A percentile compares a stretch with the other conserved stretches of the same genome.
phyloP scores from a whole-genome alignment of 306 rosid species.

The Lathyrus sativus region DNA sequence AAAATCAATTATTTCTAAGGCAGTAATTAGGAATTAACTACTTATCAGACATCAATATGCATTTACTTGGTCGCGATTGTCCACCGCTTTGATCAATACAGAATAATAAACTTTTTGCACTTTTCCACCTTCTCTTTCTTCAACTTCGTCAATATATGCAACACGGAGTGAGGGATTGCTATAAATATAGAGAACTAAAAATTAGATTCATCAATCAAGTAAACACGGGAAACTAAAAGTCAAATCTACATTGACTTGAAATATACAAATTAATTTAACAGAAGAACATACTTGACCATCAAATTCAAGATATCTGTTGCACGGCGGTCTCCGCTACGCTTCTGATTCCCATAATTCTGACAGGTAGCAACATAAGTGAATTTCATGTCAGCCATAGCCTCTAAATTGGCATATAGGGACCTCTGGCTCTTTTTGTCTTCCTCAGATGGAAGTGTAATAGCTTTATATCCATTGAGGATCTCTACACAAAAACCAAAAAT shows the following conservation, averaged over 20 bases:
- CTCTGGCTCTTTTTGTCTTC: constrained; percentile 79
- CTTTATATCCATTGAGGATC: constrained; percentile 92
- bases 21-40: constrained; percentile 20
- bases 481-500: constrained; percentile 50
- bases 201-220: constrained; percentile 40
- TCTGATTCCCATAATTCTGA: constrained; percentile 97
- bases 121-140: constrained; percentile 80
- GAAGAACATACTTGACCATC: constrained; percentile 91
- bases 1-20: constrained; percentile 40
- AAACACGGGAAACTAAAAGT: constrained; percentile 29
- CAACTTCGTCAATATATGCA: constrained; percentile 97
- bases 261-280: constrained; percentile 22
- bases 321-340: constrained; percentile 93
- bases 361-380: constrained; percentile 96
- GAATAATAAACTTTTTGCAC: constrained; percentile 90
- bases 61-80: constrained; percentile 88
- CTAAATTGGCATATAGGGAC: constrained; percentile 82
- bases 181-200: constrained; percentile 36
- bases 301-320: constrained; percentile 94
- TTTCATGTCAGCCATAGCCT: constrained; percentile 97
- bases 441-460: constrained; percentile 73
- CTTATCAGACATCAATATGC: constrained; percentile 31
- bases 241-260: constrained; percentile 28
- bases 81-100: constrained; percentile 88
- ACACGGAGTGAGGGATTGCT: constrained; percentile 97